These are phyloP conservation scores for Torrubiella hemipterigena DNA, from an alignment of 2,329 filamentous ascomycete species.

Conservation along the genomic window DNA sequence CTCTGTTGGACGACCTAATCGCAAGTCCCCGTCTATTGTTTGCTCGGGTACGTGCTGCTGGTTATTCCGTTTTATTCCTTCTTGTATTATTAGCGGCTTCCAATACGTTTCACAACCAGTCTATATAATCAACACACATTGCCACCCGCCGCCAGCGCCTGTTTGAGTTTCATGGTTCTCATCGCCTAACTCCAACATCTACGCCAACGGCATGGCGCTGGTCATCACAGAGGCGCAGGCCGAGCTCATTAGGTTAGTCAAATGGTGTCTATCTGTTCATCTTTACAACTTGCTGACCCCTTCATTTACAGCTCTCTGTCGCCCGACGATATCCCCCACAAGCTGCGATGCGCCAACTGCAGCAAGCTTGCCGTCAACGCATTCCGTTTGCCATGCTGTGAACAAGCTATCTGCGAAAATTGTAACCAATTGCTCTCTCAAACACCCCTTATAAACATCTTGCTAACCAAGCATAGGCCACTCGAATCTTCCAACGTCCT, in stretches of 20 bases:
- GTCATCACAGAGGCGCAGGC: conserved; percentile 37
- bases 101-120: no score
- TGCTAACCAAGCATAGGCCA: conserved; percentile 45
- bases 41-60: no score
- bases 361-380: conserved; percentile 84
- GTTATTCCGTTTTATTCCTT: no score
- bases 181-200: not conserved
- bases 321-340: conserved; percentile 84
- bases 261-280: no score
- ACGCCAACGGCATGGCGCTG: conserved; percentile 20
- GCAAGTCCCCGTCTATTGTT: no score
- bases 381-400: conserved; percentile 86
- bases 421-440: conserved; percentile 44
- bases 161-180: not conserved
- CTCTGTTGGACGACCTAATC: no score
- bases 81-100: no score
- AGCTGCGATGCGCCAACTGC: conserved; percentile 88
- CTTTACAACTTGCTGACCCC: no score
- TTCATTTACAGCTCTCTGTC: conserved; percentile 61
- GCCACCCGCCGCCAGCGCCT: not conserved
- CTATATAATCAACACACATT: no score
- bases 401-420: conserved; percentile 82
- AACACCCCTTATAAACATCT: not conserved
- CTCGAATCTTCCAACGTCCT: conserved; percentile 61
- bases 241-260: conserved; percentile 48